phyloP scores from a whole-genome alignment of 1,139 yeast species.

The Kodamaea fungicola region DNA sequence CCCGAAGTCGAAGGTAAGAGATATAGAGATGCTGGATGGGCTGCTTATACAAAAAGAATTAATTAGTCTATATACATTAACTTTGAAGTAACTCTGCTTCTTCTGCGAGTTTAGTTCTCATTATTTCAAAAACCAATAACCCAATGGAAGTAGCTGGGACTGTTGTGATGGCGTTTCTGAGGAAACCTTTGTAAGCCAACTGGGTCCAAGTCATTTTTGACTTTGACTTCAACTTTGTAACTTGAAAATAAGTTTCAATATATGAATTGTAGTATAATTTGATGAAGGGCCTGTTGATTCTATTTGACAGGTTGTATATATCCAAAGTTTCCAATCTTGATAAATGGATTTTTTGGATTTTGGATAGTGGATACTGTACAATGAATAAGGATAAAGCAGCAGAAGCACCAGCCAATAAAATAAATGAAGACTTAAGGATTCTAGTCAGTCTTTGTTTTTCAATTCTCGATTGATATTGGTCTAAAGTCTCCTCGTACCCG shows the following conservation, averaged over 20 bases:
- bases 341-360: conserved; percentile 75
- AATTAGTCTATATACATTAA: neutral
- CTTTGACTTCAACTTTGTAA: conserved; percentile 49
- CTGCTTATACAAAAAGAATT: conserved; percentile 60
- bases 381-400: conserved; percentile 77
- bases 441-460: conserved; percentile 44
- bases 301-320: conserved; percentile 48
- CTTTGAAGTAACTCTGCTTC: conserved; percentile 18
- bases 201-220: conserved; percentile 56
- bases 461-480: conserved; percentile 14
- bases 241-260: conserved; percentile 64
- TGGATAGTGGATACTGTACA: conserved; percentile 79
- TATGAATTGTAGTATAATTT: conserved; percentile 66
- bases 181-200: conserved; percentile 77
- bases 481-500: conserved; percentile 23
- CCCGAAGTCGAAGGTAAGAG: conserved; percentile 84
- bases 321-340: conserved; percentile 79
- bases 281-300: conserved; percentile 34
- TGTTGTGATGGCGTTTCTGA: conserved; percentile 66
- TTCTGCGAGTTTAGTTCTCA: conserved; percentile 52
- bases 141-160: conserved; percentile 90
- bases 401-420: conserved; percentile 82
- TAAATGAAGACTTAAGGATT: conserved; percentile 64
- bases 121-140: conserved; percentile 75
- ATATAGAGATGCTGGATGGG: conserved; percentile 93